These are phyloP conservation scores for Starmerella sp. DNA, from an alignment of 805 yeast genomes.

Conservation along the genomic window DNA sequence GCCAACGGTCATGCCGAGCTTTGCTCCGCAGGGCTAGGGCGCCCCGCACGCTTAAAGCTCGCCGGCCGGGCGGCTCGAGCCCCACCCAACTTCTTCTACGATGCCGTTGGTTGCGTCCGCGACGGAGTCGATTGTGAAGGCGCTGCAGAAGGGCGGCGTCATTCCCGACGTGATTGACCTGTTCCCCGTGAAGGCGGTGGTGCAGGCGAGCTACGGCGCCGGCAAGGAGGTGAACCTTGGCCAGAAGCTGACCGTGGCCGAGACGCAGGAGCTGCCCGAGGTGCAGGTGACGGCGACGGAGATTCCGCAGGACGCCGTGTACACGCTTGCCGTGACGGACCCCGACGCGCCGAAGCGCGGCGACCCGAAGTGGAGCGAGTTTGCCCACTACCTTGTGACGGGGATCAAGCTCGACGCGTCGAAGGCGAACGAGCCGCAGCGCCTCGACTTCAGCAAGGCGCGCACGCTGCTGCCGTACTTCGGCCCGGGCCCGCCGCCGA, in stretches of 20 bases:
- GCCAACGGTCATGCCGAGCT: not conserved
- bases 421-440: slow-evolving; percentile 24
- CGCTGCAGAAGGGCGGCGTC: slow-evolving; percentile 33
- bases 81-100: not conserved
- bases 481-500: slow-evolving; percentile 87
- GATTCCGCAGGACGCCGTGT: slow-evolving; percentile 41
- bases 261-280: slow-evolving; percentile 56
- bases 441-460: slow-evolving; percentile 31
- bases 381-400: slow-evolving; percentile 55
- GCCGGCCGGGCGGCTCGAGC: not conserved
- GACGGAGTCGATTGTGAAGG: slow-evolving; percentile 28
- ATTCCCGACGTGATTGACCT: slow-evolving; percentile 35
- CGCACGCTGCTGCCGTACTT: slow-evolving; percentile 43
- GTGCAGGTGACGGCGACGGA: slow-evolving; percentile 53
- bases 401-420: slow-evolving; percentile 28
- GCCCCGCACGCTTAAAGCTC: not conserved
- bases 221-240: slow-evolving; percentile 70
- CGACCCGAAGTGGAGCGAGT: slow-evolving; percentile 84
- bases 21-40: slow-evolving; percentile 1
- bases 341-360: slow-evolving; percentile 86
- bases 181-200: slow-evolving; percentile 30
- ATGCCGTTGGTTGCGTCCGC: slow-evolving; percentile 28
- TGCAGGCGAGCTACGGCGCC: slow-evolving; percentile 46
- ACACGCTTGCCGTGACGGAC: slow-evolving; percentile 72
- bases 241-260: slow-evolving; percentile 51